Conservation (phyloP, 2,329 filamentous ascomycete species). For the Fusarium sp. region DNA sequence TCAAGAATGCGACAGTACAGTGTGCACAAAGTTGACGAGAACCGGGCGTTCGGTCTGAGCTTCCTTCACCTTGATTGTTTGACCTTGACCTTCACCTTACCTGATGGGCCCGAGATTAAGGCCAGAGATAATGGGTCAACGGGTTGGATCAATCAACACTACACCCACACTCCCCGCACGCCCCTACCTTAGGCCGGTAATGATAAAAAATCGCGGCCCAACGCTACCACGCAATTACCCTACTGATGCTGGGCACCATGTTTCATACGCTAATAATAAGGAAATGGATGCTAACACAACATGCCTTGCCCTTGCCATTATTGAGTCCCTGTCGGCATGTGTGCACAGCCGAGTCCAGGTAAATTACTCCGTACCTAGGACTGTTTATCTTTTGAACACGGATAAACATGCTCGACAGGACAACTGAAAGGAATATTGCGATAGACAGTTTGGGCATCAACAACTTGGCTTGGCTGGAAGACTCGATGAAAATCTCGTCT, state of each 20-base stretch:
- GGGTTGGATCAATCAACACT: conserved; percentile 16
- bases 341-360: conserved; percentile 41
- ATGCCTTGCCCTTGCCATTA: conserved; percentile 37
- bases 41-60: conserved; percentile 46
- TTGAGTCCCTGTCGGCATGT: conserved; percentile 43
- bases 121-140: conserved; percentile 44
- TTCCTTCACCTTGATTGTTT: conserved; percentile 42
- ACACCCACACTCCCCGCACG: conserved; percentile 34
- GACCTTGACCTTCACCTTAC: conserved; percentile 19
- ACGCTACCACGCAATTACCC: conserved; percentile 42
- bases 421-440: conserved; percentile 15
- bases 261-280: conserved; percentile 48
- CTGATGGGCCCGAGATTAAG: conserved; percentile 47
- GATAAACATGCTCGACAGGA: conserved; percentile 24
- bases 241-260: conserved; percentile 43
- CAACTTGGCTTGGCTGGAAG: conserved; percentile 19
- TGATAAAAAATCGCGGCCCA: conserved; percentile 48
- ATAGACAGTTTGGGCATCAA: conserved; percentile 31
- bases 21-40: conserved; percentile 33
- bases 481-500: conserved; percentile 2
- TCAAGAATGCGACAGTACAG: conserved; percentile 41
- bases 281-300: conserved; percentile 31
- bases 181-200: conserved; percentile 41
- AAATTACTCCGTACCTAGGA: conserved; percentile 45
- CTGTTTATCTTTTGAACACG: conserved; percentile 40